Base-by-base conservation (phyloP, 169 alveolate genomes). In the Plasmodium gonderi region DNA sequence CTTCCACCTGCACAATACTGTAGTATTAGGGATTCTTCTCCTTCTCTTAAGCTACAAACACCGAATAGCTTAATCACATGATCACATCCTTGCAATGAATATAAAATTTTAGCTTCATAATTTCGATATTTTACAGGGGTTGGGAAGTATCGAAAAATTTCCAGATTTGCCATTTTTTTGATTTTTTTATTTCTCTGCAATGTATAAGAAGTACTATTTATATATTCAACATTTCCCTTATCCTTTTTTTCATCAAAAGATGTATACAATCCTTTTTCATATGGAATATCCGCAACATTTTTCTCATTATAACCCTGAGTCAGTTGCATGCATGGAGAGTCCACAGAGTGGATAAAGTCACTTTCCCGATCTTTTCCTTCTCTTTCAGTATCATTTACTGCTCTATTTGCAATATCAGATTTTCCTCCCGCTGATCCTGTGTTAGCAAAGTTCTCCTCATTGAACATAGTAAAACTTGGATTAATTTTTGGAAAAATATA, bases 1-100 rank as follows among this genome's bases (percentile, higher is more conserved):
- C 96, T 94, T 1, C 96, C 95, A 31, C 96, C 96, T 47, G 94
- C 65, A 54, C 96, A 94, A 65, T 94, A 51, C 60, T 94, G 95
- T 47, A 94, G 47, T 23, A 94, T 80, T 36, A 94, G 54, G 0
- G 95, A 89, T 65, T 94, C 96, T 65, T 79, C 92, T 0, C 96
- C 96, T 65, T 77, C 90, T 40, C 69, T 26, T 44, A 94, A 42
- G 29, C 94, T 94, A 76, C 95, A 89, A 2, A 85, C 85, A 1
- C 96, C 96, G 1, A 91, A 29, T 20, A 94, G 80, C 23, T 91
- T 83, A 42, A 94, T 94, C 33, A 94, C 94, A 79, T 94, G 68
- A 26, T 75, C 81, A 45, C 94, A 94, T 8, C 81, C 91, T 5
- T 60, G 72, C 23, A 94, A 49, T 14, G 85, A 91, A 26, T 60